Conservation (phyloP, 164 flowering plant species). For the Stephania cephalantha region DNA sequence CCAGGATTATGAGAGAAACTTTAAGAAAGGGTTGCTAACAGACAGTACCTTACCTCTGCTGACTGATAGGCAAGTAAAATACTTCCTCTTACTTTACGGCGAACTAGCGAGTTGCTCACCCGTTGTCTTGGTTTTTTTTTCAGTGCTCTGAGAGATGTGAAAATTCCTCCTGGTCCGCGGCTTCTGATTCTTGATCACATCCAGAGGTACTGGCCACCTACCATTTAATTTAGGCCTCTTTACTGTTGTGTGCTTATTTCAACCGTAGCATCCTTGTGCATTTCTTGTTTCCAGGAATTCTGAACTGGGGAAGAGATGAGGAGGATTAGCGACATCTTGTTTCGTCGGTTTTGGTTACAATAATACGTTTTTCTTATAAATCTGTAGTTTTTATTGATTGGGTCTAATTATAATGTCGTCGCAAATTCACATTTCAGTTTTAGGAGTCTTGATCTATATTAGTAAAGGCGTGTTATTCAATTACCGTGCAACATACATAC, state of each 20-base stretch:
- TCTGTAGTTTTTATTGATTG: neutral
- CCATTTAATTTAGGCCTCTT: neutral
- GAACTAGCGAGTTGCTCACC: neutral
- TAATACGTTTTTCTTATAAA: neutral
- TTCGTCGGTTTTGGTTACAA: neutral
- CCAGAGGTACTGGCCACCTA: slow-evolving; percentile 41
- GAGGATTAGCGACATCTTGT: slow-evolving; percentile 7
- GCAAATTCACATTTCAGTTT: no score
- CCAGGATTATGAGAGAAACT: slow-evolving; percentile 79
- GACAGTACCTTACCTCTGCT: slow-evolving; percentile 80
- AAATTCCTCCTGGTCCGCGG: slow-evolving; percentile 93
- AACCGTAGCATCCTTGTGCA: neutral
- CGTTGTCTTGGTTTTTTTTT: slow-evolving; percentile 8
- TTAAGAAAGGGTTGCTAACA: slow-evolving; percentile 75
- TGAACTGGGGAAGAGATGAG: slow-evolving; percentile 33
- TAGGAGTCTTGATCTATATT: no score
- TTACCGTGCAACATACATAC: no score
- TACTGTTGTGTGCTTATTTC: neutral
- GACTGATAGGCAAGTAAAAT: slow-evolving; percentile 61
- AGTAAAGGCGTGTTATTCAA: no score
- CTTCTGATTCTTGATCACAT: slow-evolving; percentile 85
- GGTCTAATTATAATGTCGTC: no score
- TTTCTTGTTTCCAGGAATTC: slow-evolving; percentile 40
- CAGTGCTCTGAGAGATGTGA: slow-evolving; percentile 94
- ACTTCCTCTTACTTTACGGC: neutral